Evolutionary conservation across 1,139 yeast genomes (phyloP).

Genomic region (Scheffersomyces segobiensis): DNA sequence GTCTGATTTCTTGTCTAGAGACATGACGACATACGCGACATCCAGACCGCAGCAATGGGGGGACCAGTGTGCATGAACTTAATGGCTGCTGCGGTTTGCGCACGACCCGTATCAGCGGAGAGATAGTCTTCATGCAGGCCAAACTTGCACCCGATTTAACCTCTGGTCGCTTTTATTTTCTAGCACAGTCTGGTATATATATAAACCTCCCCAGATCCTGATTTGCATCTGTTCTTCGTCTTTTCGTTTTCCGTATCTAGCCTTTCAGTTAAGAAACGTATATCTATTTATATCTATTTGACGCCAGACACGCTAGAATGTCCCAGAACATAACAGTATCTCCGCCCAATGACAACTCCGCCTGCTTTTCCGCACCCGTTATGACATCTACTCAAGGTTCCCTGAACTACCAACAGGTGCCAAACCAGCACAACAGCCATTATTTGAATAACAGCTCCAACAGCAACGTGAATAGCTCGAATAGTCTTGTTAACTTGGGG

Average conservation of each 20-base stretch:
- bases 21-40: neutral
- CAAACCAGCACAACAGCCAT: neutral
- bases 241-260: neutral
- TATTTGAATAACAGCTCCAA: neutral
- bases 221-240: neutral
- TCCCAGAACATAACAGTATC: neutral
- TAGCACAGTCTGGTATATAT: neutral
- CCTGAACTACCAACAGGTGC: neutral
- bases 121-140: neutral
- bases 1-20: neutral
- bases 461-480: conserved; percentile 8
- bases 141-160: neutral
- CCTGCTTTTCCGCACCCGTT: neutral
- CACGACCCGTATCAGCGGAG: neutral
- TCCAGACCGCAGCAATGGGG: neutral
- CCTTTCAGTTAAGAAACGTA: neutral
- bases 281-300: no score
- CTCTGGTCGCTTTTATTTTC: neutral
- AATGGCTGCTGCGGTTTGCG: neutral
- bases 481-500: neutral
- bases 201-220: neutral
- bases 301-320: neutral
- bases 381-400: neutral
- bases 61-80: neutral
- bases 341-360: neutral